Base-by-base conservation (phyloP, 2,329 filamentous ascomycete genomes). In the Aureobasidium sp. region DNA sequence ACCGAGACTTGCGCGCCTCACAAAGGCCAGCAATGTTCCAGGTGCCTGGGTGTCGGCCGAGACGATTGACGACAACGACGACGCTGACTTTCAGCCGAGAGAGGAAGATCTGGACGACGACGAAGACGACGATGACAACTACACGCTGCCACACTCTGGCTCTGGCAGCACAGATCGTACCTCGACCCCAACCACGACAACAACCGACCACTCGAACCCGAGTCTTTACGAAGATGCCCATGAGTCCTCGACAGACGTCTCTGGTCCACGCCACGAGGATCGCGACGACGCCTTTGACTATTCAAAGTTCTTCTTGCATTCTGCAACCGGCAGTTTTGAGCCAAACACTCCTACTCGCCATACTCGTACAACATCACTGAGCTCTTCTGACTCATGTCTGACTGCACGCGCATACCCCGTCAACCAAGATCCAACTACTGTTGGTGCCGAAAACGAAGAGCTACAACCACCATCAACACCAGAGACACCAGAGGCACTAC, bases 201-300 rank as follows among this genome's bases (percentile, higher is more conserved):
- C 47, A 1, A 59, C 54, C 1, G 33, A 65, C 31, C 16, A 68
- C 25, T 73, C 70, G 2, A 71, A 71, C 29, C 66, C 67, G 1
- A 66, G 79, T 65, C 74, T 82, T 20, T 84, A 83, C 67, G 79
- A 82, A 70, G 82, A 84, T 66, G 80, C 81, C n/a, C 75, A 66
- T 36, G 64, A 70, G 51, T 10, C 78, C n/a, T n/a, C n/a, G n/a
- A n/a, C n/a, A n/a, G n/a, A n/a, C n/a, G n/a, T n/a, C 3, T 53
- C 58, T 31, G 43, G 43, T n/a, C 43, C 59, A 31, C 53, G 94
- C 0, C 95, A 98, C 73, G 95, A 98, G 80, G 94, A 98, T 77
- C 92, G 95, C 25, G 91, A 95, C 70, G 95, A 98, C 77, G 95
- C 95, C 1, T 98, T 98, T 74, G 95, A 98, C 77, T 98, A 98